These are phyloP conservation scores for Gyromitra esculenta DNA, from an alignment of 2,329 filamentous ascomycete genomes.

Conservation along the genomic window DNA sequence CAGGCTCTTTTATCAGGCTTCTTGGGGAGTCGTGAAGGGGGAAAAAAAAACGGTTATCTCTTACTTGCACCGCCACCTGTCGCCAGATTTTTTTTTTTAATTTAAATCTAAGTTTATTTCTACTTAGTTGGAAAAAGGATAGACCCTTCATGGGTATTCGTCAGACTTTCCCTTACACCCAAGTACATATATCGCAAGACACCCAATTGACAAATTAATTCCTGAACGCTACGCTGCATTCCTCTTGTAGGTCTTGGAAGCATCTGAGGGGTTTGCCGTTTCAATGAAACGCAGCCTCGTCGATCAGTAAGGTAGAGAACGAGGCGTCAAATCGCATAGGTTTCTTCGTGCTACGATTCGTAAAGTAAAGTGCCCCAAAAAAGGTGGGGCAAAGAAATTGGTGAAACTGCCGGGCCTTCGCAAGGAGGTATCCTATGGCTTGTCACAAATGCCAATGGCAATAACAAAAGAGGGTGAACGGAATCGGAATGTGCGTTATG, in stretches of 20 bases:
- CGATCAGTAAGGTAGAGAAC: background rate
- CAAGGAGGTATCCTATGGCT: background rate
- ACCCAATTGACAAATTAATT: background rate
- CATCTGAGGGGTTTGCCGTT: background rate
- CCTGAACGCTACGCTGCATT: background rate
- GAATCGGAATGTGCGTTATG: background rate
- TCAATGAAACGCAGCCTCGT: background rate
- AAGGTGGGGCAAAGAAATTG: background rate
- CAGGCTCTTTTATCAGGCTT: too few relatives aligned
- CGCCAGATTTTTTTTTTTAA: too few relatives aligned
- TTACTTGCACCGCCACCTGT: too few relatives aligned
- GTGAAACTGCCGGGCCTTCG: background rate
- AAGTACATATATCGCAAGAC: background rate
- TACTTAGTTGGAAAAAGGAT: too few relatives aligned
- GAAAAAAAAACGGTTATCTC: too few relatives aligned
- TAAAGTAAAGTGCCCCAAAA: background rate
- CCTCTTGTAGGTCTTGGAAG: background rate
- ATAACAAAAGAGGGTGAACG: background rate
- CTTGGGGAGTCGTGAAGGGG: too few relatives aligned
- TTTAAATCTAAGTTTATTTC: too few relatives aligned
- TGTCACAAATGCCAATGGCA: too few relatives aligned
- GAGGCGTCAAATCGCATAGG: background rate
- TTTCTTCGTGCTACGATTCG: background rate
- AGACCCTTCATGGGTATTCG: too few relatives aligned
- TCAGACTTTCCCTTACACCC: too few relatives aligned